phyloP scores from a whole-genome alignment of 495 filamentous ascomycete species.

The Aspergillus avenaceus region DNA sequence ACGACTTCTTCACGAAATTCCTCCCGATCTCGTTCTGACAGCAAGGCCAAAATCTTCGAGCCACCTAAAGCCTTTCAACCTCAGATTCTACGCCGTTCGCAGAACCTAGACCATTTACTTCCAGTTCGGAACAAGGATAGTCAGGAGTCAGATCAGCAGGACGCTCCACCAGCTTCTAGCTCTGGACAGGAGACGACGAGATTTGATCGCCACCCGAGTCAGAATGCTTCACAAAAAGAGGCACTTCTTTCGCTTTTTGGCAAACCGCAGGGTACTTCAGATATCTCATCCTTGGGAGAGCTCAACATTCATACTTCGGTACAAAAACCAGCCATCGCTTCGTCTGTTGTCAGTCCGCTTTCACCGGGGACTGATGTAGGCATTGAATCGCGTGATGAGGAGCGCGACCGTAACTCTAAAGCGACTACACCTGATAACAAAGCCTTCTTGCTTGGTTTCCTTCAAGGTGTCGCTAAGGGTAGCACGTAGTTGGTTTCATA shows the following conservation, averaged over 20 bases:
- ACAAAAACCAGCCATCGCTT: conserved; percentile 17
- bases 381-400: conserved; percentile 34
- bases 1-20: conserved; percentile 13
- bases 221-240: conserved; percentile 60
- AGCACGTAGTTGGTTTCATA: conserved; percentile 22
- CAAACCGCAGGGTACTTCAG: conserved; percentile 42
- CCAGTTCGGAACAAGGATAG: conserved; percentile 15
- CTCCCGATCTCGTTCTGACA: conserved; percentile 12
- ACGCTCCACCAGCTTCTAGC: background rate
- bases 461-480: conserved; percentile 56
- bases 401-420: conserved; percentile 44
- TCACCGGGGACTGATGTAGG: conserved; percentile 40
- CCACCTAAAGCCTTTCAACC: conserved; percentile 52
- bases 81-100: conserved; percentile 55
- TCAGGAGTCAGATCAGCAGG: conserved; percentile 10
- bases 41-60: conserved; percentile 22
- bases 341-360: conserved; percentile 46
- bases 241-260: conserved; percentile 68
- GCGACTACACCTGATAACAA: conserved; percentile 61
- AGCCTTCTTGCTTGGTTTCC: conserved; percentile 73
- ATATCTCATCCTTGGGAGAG: conserved; percentile 12
- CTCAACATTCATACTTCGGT: conserved; percentile 22
- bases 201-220: conserved; percentile 40
- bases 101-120: conserved; percentile 27
- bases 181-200: conserved; percentile 10